phyloP scores from a whole-genome alignment of 306 rosid species.

The Albizia julibrissin region DNA sequence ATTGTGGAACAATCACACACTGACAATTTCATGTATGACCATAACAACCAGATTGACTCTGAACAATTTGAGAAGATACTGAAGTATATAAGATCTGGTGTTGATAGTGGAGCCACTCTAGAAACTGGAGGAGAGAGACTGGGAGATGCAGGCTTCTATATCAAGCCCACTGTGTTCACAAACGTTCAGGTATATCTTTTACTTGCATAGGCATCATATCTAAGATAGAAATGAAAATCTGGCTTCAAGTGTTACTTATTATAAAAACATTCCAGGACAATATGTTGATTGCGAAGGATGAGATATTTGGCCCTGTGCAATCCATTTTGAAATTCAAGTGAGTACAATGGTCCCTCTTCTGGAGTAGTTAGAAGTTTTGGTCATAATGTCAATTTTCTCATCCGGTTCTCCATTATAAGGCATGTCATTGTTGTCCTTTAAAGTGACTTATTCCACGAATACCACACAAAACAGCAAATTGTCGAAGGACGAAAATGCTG shows the following conservation, averaged over 20 bases:
- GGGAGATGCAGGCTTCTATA: conserved; percentile 73
- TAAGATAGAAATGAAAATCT: neutral
- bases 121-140: conserved; percentile 85
- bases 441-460: neutral
- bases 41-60: conserved; percentile 59
- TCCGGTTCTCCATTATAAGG: neutral
- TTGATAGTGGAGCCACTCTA: conserved; percentile 77
- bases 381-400: neutral
- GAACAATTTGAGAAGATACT: conserved; percentile 82
- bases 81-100: conserved; percentile 66
- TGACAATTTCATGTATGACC: conserved; percentile 23
- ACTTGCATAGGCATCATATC: conserved; percentile 5
- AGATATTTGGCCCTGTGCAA: conserved; percentile 96
- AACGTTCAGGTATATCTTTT: conserved; percentile 61
- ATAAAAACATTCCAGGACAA: conserved; percentile 58
- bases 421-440: neutral
- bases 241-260: conserved; percentile 14
- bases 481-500: neutral
- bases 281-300: conserved; percentile 82
- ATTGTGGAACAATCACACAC: neutral
- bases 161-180: conserved; percentile 92
- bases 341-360: conserved; percentile 33
- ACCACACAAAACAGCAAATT: neutral
- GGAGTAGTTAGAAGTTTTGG: neutral
- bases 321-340: conserved; percentile 81